Base-by-base conservation (phyloP, 305 asterid species). In the Rubia tinctorum region DNA sequence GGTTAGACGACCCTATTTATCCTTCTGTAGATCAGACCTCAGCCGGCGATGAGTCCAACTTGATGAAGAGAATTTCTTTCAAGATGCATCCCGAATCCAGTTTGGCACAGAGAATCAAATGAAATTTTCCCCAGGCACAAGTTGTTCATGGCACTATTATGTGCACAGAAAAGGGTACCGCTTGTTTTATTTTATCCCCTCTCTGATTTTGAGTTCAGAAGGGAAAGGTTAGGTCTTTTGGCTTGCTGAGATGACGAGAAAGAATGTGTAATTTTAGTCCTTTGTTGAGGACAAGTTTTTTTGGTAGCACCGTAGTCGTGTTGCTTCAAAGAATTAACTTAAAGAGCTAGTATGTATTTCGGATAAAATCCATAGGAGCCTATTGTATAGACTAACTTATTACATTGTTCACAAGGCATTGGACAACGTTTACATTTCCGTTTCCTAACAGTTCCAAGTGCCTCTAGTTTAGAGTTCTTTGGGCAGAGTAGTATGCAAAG, bases 401-500 rank as follows among this genome's bases (percentile, higher is more conserved):
- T 53, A 53, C 59, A 53, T 53, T 53, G 59, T 18, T 17, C 59
- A 53, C 55, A 4, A 49, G 55, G 55, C 62, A 56, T 58, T 58
- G 37, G 20, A 11, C 3, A 63, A 25, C 68, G 45, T 30, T 63
- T 63, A 27, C 45, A 30, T 18, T 34, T 34, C 42, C 14, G n/a
- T 62, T 62, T 62, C 30, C 20, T 25, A 10, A 9, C 64, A 11
- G 0, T 20, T 20, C 12, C 13, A n/a, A 56, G 23, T 58, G 37
- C n/a, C 18, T 20, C 84, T 76, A 81, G 42, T 80, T 86, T 76
- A 68, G 51, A 47, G 43, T 74, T 70, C 66, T 77, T 73, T 49
- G 43, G 6, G 53, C 56, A 20, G 62, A 69, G 78, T 88, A 88
- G 66, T 91, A 86, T 0, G 80, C 75, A 81, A 79, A n/a, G 97